Conservation (phyloP, 2,329 filamentous ascomycete genomes). For the Xylariaceae sp. region DNA sequence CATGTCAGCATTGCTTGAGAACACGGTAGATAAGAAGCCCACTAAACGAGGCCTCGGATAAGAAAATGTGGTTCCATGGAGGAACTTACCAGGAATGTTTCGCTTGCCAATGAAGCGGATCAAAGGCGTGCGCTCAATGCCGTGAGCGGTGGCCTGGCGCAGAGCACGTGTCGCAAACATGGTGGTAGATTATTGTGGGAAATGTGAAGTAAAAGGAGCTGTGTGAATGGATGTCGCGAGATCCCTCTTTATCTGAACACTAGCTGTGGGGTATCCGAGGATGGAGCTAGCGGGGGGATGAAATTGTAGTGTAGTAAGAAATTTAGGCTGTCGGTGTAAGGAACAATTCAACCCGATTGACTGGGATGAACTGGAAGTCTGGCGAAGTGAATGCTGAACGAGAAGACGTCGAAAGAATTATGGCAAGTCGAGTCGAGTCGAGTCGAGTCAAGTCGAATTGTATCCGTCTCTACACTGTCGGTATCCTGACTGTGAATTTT, state of each 20-base stretch:
- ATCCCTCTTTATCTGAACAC: not conserved
- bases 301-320: not conserved
- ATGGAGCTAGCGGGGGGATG: not conserved
- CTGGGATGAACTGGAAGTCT: not conserved
- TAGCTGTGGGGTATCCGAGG: not conserved
- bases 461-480: too few species aligned
- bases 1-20: constrained; percentile 19
- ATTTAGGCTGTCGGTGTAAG: not conserved
- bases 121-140: constrained; percentile 55
- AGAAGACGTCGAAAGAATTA: not conserved
- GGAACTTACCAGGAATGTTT: constrained; percentile 49
- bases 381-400: not conserved
- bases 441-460: not conserved
- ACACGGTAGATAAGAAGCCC: not conserved
- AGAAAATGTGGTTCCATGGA: not conserved
- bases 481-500: too few species aligned
- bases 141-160: constrained; percentile 54
- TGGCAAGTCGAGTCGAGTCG: not conserved
- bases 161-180: constrained; percentile 55
- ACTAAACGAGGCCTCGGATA: not conserved
- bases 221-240: not conserved
- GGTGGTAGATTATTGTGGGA: constrained; percentile 20
- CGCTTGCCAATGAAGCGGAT: constrained; percentile 60
- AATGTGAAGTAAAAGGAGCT: constrained; percentile 2
- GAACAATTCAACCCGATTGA: not conserved